These are phyloP conservation scores for Nasturtium officinale DNA, from an alignment of 345 rosid genomes.

Conservation along the genomic window DNA sequence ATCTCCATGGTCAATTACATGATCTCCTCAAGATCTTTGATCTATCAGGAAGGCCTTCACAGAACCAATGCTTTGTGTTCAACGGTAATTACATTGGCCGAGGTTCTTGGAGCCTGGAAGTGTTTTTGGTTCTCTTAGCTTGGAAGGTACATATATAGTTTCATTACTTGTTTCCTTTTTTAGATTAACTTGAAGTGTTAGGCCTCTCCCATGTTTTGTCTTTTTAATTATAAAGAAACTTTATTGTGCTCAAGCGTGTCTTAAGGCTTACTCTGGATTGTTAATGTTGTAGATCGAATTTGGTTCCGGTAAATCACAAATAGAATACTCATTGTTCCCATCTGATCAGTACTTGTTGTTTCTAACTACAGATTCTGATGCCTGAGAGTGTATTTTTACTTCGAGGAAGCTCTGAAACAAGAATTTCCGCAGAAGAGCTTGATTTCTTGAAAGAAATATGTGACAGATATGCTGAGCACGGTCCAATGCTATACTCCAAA, in stretches of 20 bases:
- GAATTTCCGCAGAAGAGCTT: constrained; percentile 40
- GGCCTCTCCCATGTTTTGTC: background rate
- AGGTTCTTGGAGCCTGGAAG: constrained; percentile 52
- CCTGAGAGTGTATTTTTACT: constrained; percentile 49
- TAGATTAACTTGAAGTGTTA: background rate
- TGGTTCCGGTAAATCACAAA: background rate
- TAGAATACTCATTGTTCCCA: background rate
- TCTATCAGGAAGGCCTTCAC: constrained; percentile 51
- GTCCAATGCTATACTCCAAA: constrained; percentile 40
- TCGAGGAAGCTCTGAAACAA: constrained; percentile 55
- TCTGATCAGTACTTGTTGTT: constrained; percentile 10
- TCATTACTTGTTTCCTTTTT: background rate
- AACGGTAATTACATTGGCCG: constrained; percentile 51
- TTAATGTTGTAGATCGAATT: background rate
- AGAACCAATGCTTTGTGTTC: constrained; percentile 43
- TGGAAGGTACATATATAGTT: constrained; percentile 49
- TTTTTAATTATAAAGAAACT: background rate
- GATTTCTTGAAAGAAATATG: constrained; percentile 49
- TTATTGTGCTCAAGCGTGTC: background rate
- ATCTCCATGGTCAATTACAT: constrained; percentile 50
- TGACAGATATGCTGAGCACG: constrained; percentile 45
- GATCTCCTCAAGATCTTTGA: constrained; percentile 51
- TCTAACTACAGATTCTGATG: constrained; percentile 46
- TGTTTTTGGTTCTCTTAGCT: constrained; percentile 52
- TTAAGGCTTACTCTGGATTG: background rate